Evolutionary conservation across 2,329 filamentous ascomycete genomes (phyloP).

Genomic region (Ophiostoma himal-ulmi): DNA sequence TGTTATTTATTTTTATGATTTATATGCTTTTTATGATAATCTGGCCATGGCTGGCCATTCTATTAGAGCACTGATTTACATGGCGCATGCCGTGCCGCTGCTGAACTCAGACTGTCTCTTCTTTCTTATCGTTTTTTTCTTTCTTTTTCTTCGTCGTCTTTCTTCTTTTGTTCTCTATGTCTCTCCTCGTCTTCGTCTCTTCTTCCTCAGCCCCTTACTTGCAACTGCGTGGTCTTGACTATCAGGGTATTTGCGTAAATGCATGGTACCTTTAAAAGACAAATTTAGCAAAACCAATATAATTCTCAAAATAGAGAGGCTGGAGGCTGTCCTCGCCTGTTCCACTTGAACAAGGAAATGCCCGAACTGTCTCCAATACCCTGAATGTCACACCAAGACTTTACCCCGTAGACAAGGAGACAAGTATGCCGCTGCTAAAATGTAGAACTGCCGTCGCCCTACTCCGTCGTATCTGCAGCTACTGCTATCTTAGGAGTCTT

Average conservation of each 20-base stretch:
- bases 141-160: not conserved
- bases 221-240: not conserved
- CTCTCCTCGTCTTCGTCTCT: not conserved
- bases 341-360: not conserved
- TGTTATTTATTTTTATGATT: not conserved
- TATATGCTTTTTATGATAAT: not conserved
- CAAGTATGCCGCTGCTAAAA: too few relatives aligned
- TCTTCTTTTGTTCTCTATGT: not conserved
- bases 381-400: not conserved
- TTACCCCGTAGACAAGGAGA: too few relatives aligned
- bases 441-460: not conserved
- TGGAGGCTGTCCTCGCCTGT: not conserved
- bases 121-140: not conserved
- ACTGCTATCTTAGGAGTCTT: too few relatives aligned
- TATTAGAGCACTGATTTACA: not conserved
- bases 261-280: not conserved
- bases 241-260: not conserved
- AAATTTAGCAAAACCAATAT: not conserved
- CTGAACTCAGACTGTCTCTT: conserved; percentile 10
- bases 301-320: not conserved
- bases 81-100: conserved; percentile 3
- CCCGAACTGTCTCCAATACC: not conserved
- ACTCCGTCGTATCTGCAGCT: not conserved
- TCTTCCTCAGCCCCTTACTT: not conserved
- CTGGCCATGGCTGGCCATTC: not conserved